Base-by-base conservation (phyloP, 768 basidiomycete species). In the Holtermanniella nyarrowii region DNA sequence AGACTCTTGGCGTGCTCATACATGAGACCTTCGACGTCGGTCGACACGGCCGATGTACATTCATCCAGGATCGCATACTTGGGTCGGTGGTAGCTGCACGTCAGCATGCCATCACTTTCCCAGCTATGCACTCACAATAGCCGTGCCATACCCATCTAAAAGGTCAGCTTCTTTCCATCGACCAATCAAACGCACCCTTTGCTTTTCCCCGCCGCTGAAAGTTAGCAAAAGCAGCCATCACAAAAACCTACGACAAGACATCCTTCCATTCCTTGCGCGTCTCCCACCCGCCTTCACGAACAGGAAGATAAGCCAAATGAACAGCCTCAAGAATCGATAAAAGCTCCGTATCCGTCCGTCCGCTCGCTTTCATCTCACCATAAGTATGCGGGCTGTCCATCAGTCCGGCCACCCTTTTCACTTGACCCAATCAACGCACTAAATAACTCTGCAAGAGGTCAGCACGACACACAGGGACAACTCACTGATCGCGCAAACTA, bases 211-310 rank as follows among this genome's bases (percentile, higher is more conserved):
- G 0, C 93, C 93, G 60, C 88, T 90, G 62, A 11, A 26, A 41
- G 13, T 5, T 18, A 7, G 10, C 24, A 3, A 22, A 41, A 42
- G 27, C 4, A 21, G 27, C 37, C 22, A 2, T 31, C 14, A 24
- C 3, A 5, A 16, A 4, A 12, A 61, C 62, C 49, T 44, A 65
- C 63, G 66, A 68, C 41, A 93, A 74, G 42, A 96, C 88, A 72
- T 95, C 88, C 57, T 88, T 79, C 91, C 91, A 97, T 70, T 96
- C 91, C 72, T 95, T 96, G 64, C 84, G 74, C 23, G 88, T 84
- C 54, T 76, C 76, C 82, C 88, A 86, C 0, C 91, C 90, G 0
- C 93, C 91, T 69, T 95, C 93, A 23, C 93, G 74, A 42, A 78
- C 78, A 2, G 88, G 85, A 21, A 96, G 68, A 68, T 96, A 96